A percentile compares a stretch with the other conserved stretches of the same genome.
phyloP scores from a whole-genome alignment of 192 early-diverging fungal species.

The Umbelopsis sp. region DNA sequence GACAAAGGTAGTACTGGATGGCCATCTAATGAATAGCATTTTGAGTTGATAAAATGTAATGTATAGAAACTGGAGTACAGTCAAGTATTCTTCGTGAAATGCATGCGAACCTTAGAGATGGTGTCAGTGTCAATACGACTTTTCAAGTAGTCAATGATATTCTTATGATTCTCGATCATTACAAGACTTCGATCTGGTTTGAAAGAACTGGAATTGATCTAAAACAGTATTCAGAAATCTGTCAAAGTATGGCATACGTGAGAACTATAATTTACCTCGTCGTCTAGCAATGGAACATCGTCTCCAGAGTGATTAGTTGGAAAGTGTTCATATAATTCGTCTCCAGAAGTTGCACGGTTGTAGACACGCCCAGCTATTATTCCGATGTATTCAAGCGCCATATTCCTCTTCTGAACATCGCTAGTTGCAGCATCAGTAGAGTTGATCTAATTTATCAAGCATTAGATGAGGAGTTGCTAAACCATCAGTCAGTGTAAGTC shows the following conservation, averaged over 20 bases:
- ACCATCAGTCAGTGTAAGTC: neutral
- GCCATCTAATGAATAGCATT: neutral
- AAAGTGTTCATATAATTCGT: neutral
- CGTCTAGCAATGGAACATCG: neutral
- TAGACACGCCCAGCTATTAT: conserved; percentile 62
- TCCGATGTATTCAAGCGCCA: conserved; percentile 69
- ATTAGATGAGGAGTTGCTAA: neutral
- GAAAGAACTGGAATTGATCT: neutral
- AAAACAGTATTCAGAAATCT: neutral
- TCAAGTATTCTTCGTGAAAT: neutral
- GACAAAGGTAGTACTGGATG: conserved; percentile 29
- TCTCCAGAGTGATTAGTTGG: neutral
- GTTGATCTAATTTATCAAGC: neutral
- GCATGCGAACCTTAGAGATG: neutral
- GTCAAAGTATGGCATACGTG: neutral
- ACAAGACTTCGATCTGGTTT: neutral
- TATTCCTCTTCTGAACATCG: neutral
- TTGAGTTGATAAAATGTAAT: neutral
- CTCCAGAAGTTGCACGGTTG: neutral
- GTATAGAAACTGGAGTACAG: too few relatives aligned
- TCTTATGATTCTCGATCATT: neutral
- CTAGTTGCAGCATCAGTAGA: neutral
- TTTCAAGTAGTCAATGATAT: neutral
- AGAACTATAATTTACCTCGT: neutral
- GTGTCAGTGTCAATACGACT: neutral